Base-by-base conservation (phyloP, 192 early-diverging fungal genomes). In the Chytriomyces hyalinus region DNA sequence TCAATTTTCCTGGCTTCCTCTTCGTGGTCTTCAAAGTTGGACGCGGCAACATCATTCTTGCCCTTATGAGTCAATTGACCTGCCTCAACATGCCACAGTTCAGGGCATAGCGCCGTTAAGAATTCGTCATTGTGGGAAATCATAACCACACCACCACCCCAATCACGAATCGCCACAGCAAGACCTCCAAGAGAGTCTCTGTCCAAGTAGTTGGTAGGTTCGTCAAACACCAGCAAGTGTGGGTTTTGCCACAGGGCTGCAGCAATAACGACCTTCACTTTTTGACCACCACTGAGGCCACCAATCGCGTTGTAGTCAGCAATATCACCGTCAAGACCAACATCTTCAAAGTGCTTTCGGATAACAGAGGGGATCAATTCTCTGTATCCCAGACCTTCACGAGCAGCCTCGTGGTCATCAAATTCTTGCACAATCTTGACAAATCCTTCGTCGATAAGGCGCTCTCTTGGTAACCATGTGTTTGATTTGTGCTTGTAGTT, bases 171-270 rank as follows among this genome's bases (percentile, higher is more conserved):
- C 65, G 93, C 93, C 61, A 73, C 76, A 62, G 91, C 91, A 66
- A 93, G 86, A 26, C 81, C 91, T 72, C 90, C 92, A 9, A 92
- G 82, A 24, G 90, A 84, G 70, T 93, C 92, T 59, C 91, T 84
- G 80, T 92, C 91, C 84, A 93, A 83, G 82, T 85, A 92, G 83
- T 92, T 83, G 81, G 91, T 88, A 60, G 88, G 83, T 81, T 94
- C 93, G 82, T 96, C 95, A 69, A 96, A 87, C 73, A 96, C 89
- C 79, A 96, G 90, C 79, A 95, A 92, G 82, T 96, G 95, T 65
- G 96, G 96, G 80, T 91, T 88, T 80, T 92, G 91, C 92, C 93
- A 94, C 87, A 94, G 88, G 62, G 93, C 92, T 75, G 91, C 92
- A 62, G 88, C 92, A 80, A 94, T 87, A 47, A 94, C 93, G 49